A percentile compares a stretch with the other conserved stretches of the same genome.
Evolutionary conservation across 192 early-diverging fungal genomes (phyloP).

Genomic region (Phycomyces nitens): DNA sequence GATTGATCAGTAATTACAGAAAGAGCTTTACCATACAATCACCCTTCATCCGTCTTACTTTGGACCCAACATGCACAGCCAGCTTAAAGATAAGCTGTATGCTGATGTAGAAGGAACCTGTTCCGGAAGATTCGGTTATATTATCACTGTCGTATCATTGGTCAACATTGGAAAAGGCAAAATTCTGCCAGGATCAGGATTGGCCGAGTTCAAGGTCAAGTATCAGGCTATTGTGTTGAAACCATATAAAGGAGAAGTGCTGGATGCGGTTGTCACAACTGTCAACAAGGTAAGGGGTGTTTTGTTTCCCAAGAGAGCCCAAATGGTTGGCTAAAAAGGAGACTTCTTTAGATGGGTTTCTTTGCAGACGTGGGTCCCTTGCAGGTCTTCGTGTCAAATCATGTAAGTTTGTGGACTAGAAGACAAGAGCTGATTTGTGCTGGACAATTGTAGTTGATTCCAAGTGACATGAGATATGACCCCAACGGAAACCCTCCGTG

Average conservation of each 20-base stretch:
- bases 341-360: slow-evolving; percentile 74
- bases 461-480: slow-evolving; percentile 87
- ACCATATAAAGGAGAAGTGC: slow-evolving; percentile 94
- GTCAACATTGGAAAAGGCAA: slow-evolving; percentile 79
- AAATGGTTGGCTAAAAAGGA: slow-evolving; percentile 68
- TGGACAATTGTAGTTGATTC: slow-evolving; percentile 64
- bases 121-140: slow-evolving; percentile 89
- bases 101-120: slow-evolving; percentile 95
- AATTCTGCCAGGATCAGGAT: slow-evolving; percentile 68
- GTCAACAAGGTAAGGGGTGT: slow-evolving; percentile 92
- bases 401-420: slow-evolving; percentile 42
- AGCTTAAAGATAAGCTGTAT: slow-evolving; percentile 80
- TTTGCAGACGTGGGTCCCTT: slow-evolving; percentile 93
- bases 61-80: slow-evolving; percentile 73
- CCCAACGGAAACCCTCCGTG: slow-evolving; percentile 81
- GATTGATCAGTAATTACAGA: slow-evolving; percentile 38
- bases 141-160: slow-evolving; percentile 84
- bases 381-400: slow-evolving; percentile 83
- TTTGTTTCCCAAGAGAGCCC: no score
- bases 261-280: slow-evolving; percentile 84
- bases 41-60: slow-evolving; percentile 91
- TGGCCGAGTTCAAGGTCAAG: slow-evolving; percentile 88
- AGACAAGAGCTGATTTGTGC: slow-evolving; percentile 8
- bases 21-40: slow-evolving; percentile 91
- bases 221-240: slow-evolving; percentile 96